phyloP scores from a whole-genome alignment of 441 rosid species.

The Capsella rubella region DNA sequence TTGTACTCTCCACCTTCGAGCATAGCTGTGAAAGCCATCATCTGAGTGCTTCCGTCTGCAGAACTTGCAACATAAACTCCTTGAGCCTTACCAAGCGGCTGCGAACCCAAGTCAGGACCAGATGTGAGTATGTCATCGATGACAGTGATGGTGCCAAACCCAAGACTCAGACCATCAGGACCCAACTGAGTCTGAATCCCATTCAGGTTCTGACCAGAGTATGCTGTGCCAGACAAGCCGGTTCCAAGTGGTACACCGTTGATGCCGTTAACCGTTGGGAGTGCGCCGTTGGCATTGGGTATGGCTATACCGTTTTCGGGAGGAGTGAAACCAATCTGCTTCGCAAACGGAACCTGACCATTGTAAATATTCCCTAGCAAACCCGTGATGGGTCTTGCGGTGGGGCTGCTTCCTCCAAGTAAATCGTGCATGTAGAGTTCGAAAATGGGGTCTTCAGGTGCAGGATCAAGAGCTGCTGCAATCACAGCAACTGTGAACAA shows the following conservation, averaged over 20 bases:
- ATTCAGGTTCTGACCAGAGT: slow-evolving; percentile 52
- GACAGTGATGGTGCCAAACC: slow-evolving; percentile 90
- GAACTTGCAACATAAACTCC: slow-evolving; percentile 91
- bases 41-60: slow-evolving; percentile 80
- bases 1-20: slow-evolving; percentile 90
- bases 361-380: slow-evolving; percentile 86
- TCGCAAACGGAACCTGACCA: slow-evolving; percentile 93
- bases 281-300: slow-evolving; percentile 87
- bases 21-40: slow-evolving; percentile 94
- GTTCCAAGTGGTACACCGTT: slow-evolving; percentile 88
- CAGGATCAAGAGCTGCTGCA: slow-evolving; percentile 54
- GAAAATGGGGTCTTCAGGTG: slow-evolving; percentile 56
- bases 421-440: slow-evolving; percentile 94
- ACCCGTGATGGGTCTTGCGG: slow-evolving; percentile 90
- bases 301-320: slow-evolving; percentile 70
- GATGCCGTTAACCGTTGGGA: slow-evolving; percentile 76
- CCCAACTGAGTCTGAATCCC: slow-evolving; percentile 76
- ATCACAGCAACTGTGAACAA: slow-evolving; percentile 40
- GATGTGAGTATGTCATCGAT: slow-evolving; percentile 79
- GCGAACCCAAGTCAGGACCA: slow-evolving; percentile 78
- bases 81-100: slow-evolving; percentile 85
- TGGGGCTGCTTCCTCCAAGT: slow-evolving; percentile 86
- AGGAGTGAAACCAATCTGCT: slow-evolving; percentile 74
- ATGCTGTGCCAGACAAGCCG: slow-evolving; percentile 80
- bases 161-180: slow-evolving; percentile 83